phyloP scores from a whole-genome alignment of 2,329 filamentous ascomycete genomes.

The Aspergillus jensenii region DNA sequence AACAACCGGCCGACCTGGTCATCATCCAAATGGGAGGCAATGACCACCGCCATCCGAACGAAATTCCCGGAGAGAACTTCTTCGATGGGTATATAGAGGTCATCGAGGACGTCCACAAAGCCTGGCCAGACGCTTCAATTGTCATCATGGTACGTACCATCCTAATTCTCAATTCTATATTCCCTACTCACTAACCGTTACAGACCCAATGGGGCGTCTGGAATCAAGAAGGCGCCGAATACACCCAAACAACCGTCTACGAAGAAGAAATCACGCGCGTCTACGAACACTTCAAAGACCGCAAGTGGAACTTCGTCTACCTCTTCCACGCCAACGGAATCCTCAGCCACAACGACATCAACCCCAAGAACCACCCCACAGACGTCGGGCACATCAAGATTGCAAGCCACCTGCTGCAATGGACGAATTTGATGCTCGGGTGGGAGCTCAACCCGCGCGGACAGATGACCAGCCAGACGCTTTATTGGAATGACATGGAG shows the following conservation, averaged over 20 bases:
- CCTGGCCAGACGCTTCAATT: conserved; percentile 44
- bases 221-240: conserved; percentile 51
- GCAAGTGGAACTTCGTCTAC: conserved; percentile 53
- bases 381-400: conserved; percentile 63
- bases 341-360: conserved; percentile 62
- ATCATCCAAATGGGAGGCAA: conserved; percentile 51
- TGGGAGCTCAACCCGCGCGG: conserved; percentile 58
- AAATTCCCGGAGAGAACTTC: conserved; percentile 41
- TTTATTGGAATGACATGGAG: conserved; percentile 55
- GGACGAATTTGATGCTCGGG: conserved; percentile 55
- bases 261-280: conserved; percentile 53
- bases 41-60: conserved; percentile 45
- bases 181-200: conserved; percentile 3
- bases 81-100: conserved; percentile 42
- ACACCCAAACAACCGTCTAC: conserved; percentile 49
- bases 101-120: conserved; percentile 40
- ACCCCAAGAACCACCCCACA: conserved; percentile 59
- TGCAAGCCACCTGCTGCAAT: conserved; percentile 60
- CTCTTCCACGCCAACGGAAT: conserved; percentile 64
- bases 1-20: conserved; percentile 39
- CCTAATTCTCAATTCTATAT: too few relatives aligned
- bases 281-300: conserved; percentile 51
- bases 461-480: conserved; percentile 51
- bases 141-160: conserved; percentile 36
- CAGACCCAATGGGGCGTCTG: conserved; percentile 59